phyloP scores from a whole-genome alignment of 345 rosid species.

The Dovyalis caffra region DNA sequence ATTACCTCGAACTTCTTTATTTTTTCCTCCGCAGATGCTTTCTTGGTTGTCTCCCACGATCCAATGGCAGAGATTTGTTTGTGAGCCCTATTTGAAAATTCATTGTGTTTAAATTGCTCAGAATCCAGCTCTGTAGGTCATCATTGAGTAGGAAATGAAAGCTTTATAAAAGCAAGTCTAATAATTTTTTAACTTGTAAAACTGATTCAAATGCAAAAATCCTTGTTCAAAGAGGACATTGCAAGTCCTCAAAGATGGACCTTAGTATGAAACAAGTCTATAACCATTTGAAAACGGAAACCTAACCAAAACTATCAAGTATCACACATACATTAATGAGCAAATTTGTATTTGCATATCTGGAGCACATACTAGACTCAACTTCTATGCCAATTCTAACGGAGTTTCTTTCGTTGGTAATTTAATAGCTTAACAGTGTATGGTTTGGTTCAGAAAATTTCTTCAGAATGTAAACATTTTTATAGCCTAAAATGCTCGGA shows the following conservation, averaged over 20 bases:
- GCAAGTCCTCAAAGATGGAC: not conserved
- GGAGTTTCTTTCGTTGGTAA: not conserved
- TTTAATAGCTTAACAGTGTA: not conserved
- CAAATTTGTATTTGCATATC: not conserved
- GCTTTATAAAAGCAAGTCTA: not conserved
- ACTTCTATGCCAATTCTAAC: not conserved
- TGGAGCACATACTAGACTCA: not conserved
- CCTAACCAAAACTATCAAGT: not conserved
- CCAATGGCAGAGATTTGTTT: slow-evolving; percentile 49
- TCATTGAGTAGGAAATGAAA: not conserved
- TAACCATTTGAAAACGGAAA: not conserved
- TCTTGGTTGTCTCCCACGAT: slow-evolving; percentile 67
- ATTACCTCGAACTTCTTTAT: slow-evolving; percentile 65
- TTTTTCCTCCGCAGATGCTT: slow-evolving; percentile 46
- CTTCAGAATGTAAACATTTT: not conserved
- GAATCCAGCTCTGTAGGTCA: not conserved
- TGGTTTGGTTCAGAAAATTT: not conserved
- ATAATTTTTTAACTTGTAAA: too few species aligned
- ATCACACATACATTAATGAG: not conserved
- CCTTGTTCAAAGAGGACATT: not conserved
- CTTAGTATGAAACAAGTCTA: not conserved
- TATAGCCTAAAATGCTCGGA: not conserved
- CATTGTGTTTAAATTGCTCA: not conserved
- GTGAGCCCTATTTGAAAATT: slow-evolving; percentile 46
- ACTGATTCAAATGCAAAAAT: too few species aligned